Percentiles rank a stretch among this genome's conserved stretches.
These are phyloP conservation scores for Neurospora sp. DNA, from an alignment of 495 filamentous ascomycete genomes.

Conservation along the genomic window DNA sequence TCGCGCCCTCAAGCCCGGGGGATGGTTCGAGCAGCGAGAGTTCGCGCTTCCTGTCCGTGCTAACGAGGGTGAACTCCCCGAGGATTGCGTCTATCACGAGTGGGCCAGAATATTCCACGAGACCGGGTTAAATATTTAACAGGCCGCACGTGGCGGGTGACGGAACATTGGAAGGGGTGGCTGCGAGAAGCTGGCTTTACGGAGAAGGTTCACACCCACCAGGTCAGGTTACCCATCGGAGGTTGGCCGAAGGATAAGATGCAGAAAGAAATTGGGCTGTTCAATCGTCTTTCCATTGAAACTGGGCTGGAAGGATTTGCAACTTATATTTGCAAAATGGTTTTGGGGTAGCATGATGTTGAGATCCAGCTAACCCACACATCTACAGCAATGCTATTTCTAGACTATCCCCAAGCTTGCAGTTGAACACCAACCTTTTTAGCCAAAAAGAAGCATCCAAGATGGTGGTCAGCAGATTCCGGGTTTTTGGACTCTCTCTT, in stretches of 20 bases:
- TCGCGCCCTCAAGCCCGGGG: constrained; percentile 13
- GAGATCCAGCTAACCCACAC: constrained; percentile 18
- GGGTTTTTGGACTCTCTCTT: background rate
- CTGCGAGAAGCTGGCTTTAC: constrained; percentile 47
- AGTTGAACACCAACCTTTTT: background rate
- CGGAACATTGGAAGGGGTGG: constrained; percentile 35
- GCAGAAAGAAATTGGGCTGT: constrained; percentile 31
- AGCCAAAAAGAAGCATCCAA: background rate
- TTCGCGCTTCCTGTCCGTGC: constrained; percentile 23
- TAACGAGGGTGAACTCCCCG: constrained; percentile 31
- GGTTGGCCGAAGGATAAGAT: constrained; percentile 39
- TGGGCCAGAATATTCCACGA: constrained; percentile 30
- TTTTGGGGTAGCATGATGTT: constrained; percentile 35
- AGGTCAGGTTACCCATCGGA: constrained; percentile 41
- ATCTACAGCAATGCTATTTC: background rate
- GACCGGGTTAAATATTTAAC: constrained; percentile 13
- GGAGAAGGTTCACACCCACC: constrained; percentile 36
- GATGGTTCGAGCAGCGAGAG: constrained; percentile 29
- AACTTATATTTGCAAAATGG: constrained; percentile 29
- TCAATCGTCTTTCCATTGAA: constrained; percentile 23
- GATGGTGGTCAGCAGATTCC: background rate
- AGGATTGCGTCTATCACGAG: constrained; percentile 26
- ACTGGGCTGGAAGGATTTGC: constrained; percentile 39
- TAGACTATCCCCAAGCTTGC: background rate
- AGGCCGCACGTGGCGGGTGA: constrained; percentile 19